Base-by-base conservation (phyloP, 2,329 filamentous ascomycete genomes). In the Colletotrichum cuscutae region DNA sequence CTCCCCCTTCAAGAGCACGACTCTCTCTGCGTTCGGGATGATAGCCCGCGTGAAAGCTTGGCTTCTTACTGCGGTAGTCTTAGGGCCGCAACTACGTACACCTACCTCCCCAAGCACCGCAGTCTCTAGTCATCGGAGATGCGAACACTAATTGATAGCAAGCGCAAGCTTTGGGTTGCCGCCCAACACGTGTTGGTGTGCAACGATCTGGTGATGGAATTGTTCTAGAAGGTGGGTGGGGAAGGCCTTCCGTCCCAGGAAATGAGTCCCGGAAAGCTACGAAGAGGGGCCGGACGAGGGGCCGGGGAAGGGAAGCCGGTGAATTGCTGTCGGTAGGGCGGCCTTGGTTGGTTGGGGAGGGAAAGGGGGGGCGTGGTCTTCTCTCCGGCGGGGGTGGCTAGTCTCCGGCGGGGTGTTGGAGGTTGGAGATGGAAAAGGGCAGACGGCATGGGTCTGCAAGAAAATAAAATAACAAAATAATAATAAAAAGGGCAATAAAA, bases 141-240 rank as follows among this genome's bases (percentile, higher is more conserved):
- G 32, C 30, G 24, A 26, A 24, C 5, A 24, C 52, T 15, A 42
- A 42, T 15, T 42, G 35, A 62, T 30, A 57, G 63, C 35, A 65
- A 58, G 52, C 63, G 42, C 15, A 7, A 49, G 37, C n/a, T 22
- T 24, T 8, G 49, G 42, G 42, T 53, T 42, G 15, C n/a, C 42
- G 46, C 53, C 53, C 22, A 52, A 32, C 52, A 59, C 30, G 64
- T 68, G 37, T 59, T 54, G 28, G 69, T 53, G 64, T 5, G 28
- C 35, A 22, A 30, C 58, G 58, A 68, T 56, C 63, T 42, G 30
- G 64, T 12, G 59, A 28, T 64, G 26, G 69, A 72, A 72, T 56
- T 28, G 30, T 72, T 72, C 69, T 68, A 72, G 65, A 72, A 72
- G 65, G 42, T n/a, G 15, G 53, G 32, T 60, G 46, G 65, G 60